Evolutionary conservation across 495 filamentous ascomycete genomes (phyloP).

Genomic region (Hypoxylon lienhwacheense): DNA sequence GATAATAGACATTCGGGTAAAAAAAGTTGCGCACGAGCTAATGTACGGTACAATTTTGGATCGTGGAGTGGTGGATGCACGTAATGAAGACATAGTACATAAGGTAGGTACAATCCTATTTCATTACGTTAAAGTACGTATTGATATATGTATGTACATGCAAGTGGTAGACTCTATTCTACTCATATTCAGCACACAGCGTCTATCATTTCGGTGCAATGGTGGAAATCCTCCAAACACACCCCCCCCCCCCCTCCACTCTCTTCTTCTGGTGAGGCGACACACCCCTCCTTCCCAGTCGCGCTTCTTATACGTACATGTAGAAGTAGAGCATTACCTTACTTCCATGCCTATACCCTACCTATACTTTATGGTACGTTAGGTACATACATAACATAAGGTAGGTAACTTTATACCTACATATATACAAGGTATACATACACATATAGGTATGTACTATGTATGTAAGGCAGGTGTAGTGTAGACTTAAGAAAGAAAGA

Average conservation of each 20-base stretch:
- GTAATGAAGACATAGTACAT: not conserved
- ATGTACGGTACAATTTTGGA: constrained; percentile 18
- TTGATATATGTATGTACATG: too few relatives aligned
- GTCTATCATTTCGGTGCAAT: constrained; percentile 31
- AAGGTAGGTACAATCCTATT: too few relatives aligned
- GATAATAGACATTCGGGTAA: constrained; percentile 9
- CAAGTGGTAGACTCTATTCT: too few relatives aligned
- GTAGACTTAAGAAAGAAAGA: too few relatives aligned
- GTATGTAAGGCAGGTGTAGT: too few relatives aligned
- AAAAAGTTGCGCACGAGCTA: constrained; percentile 10
- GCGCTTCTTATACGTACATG: not conserved
- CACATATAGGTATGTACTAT: too few relatives aligned
- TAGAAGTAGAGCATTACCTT: too few relatives aligned
- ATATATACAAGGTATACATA: too few relatives aligned
- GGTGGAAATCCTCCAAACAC: constrained; percentile 21
- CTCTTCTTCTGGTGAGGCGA: constrained; percentile 14
- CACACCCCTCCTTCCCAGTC: constrained; percentile 19
- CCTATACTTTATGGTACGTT: constrained; percentile 4
- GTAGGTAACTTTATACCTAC: too few relatives aligned
- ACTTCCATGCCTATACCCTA: constrained; percentile 8
- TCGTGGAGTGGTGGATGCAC: constrained; percentile 1
- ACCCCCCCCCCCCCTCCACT: constrained; percentile 25
- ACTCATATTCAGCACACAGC: not conserved
- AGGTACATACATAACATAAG: too few relatives aligned
- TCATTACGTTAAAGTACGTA: too few relatives aligned